These are phyloP conservation scores for Aspergillus awamori DNA, from an alignment of 2,329 filamentous ascomycete species.

Conservation along the genomic window DNA sequence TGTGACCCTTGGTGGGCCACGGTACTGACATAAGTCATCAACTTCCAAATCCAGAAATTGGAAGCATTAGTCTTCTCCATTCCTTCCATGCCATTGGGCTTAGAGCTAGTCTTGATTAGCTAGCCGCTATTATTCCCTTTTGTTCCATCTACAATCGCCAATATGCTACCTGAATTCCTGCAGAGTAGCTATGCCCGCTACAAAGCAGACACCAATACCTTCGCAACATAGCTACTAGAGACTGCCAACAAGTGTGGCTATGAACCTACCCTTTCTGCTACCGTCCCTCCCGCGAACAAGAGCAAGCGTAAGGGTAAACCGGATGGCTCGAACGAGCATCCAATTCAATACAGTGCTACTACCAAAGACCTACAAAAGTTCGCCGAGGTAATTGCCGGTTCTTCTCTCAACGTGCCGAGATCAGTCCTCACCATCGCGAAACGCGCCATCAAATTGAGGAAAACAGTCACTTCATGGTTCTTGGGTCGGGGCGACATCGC, in stretches of 20 bases:
- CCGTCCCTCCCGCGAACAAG: slow-evolving; percentile 12
- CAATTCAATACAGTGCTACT: slow-evolving; percentile 25
- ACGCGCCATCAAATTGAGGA: slow-evolving; percentile 32
- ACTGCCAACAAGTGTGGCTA: slow-evolving; percentile 32
- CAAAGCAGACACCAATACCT: slow-evolving; percentile 32
- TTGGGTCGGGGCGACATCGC: slow-evolving; percentile 26
- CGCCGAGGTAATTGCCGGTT: slow-evolving; percentile 28
- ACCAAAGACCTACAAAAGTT: slow-evolving; percentile 29
- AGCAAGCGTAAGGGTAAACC: slow-evolving; percentile 18
- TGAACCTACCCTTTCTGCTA: slow-evolving; percentile 17
- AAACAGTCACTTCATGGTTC: slow-evolving; percentile 32
- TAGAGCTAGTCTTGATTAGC: too few relatives aligned
- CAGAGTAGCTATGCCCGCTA: slow-evolving; percentile 31
- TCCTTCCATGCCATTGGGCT: too few relatives aligned
- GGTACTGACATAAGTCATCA: too few relatives aligned
- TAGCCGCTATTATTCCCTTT: neutral
- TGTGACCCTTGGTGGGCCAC: too few relatives aligned
- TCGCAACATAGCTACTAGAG: slow-evolving; percentile 34
- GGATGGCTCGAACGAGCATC: slow-evolving; percentile 15
- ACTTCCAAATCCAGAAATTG: too few relatives aligned
- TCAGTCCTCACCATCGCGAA: slow-evolving; percentile 28
- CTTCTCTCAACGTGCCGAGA: slow-evolving; percentile 24
- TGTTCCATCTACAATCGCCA: neutral
- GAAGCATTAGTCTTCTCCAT: too few relatives aligned
- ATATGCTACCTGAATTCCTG: slow-evolving; percentile 31